Base-by-base conservation (phyloP, 768 basidiomycete genomes). In the Grammothele lineata region DNA sequence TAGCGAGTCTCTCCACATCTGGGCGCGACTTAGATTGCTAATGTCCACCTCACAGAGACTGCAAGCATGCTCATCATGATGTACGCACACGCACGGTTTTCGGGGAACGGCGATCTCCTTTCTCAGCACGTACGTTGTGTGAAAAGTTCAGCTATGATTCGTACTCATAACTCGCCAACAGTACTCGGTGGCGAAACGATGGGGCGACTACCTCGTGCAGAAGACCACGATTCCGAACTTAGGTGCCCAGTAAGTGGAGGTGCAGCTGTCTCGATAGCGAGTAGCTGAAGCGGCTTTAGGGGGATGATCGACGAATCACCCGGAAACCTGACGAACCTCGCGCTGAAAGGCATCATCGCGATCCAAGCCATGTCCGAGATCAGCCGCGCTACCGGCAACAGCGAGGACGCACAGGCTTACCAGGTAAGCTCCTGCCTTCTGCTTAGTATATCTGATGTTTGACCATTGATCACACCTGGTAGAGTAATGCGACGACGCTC, bases 321-420 rank as follows among this genome's bases (percentile, higher is more conserved):
- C 14, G 71, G 70, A 6, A 84, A 85, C 54, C 80, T 82, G 57
- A 85, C 82, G 11, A 85, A 84, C 56, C 68, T 84, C 21, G 83
- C 83, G 5, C 78, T 85, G 63, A 87, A 86, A 56, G 35, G 35
- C 7, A 76, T 77, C 40, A 50, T 37, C 38, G 40, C 37, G 40
- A 25, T 78, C 76, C 78, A 17, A 19, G 35, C 35, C 15, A 36
- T 36, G 35, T 7, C 35, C 9, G 35, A 36, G 35, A 36, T 36
- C 18, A 19, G 15, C 8, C 35, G n/a, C 15, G n/a, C 35, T 6
- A n/a, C 17, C 8, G 35, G 35, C 6, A 14, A 36, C 8, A 73
- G 77, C 75, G 76, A 76, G 76, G 75, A 78, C 76, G 75, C 76
- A 76, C 75, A 14, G 15, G 6, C 7, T 7, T 36, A 36, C 18